Conservation (phyloP, 805 yeast species). For the Blastobotrys mokoenaii region DNA sequence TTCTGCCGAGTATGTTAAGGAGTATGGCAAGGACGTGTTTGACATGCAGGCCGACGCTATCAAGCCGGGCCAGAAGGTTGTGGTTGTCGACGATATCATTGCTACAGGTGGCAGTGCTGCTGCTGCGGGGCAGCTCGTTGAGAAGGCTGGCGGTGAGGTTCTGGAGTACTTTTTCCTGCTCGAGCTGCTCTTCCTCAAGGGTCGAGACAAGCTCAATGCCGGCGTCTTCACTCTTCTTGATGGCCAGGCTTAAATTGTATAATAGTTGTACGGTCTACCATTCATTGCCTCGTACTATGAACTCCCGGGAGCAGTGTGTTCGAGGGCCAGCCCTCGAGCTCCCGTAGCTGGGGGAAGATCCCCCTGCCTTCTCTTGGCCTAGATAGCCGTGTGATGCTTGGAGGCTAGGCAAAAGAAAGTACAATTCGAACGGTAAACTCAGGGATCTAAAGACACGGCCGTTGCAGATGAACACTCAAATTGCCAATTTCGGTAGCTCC, state of each 20-base stretch:
- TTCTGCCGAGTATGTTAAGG: conserved; percentile 72
- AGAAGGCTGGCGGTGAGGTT: conserved; percentile 58
- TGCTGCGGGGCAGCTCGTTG: conserved; percentile 84
- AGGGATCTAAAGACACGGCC: no score
- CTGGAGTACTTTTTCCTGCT: conserved; percentile 79
- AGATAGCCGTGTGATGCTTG: no score
- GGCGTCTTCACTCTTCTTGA: conserved; percentile 84
- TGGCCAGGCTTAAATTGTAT: conserved; percentile 43
- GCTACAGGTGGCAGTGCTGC: conserved; percentile 97
- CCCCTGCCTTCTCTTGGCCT: no score
- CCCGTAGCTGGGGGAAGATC: no score
- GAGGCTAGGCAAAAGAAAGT: no score
- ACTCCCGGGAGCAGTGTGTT: no score
- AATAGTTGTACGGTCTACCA: not conserved
- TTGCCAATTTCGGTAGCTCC: no score
- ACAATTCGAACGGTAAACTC: no score
- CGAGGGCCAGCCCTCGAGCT: no score
- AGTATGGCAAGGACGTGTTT: conserved; percentile 83
- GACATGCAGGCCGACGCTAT: conserved; percentile 82
- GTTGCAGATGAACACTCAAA: no score
- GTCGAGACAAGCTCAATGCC: conserved; percentile 77
- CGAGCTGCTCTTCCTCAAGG: conserved; percentile 93
- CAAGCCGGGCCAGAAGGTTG: conserved; percentile 69
- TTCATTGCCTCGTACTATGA: no score
- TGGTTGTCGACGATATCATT: conserved; percentile 90